Evolutionary conservation across 176 grass and related monocot species (phyloP), one percentile per base, ranked within the genome.

Genomic region (Elymus sibiricus): DNA sequence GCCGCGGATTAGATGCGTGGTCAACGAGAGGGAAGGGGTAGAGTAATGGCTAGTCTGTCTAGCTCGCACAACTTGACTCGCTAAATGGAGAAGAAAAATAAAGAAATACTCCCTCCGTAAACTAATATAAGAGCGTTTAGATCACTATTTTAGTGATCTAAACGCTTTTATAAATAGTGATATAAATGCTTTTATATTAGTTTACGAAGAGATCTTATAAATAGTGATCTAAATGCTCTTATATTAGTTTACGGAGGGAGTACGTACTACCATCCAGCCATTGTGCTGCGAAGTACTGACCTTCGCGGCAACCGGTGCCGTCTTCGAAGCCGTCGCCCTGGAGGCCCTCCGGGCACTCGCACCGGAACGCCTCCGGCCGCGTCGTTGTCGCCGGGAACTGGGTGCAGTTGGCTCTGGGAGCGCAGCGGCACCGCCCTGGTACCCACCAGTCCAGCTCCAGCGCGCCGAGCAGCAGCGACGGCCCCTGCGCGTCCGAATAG

Each of bases 401-500:
- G 2, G 25, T 86, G 89, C 92, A 93, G 32, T 3, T 72, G 26
- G 92, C 88, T 1, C 70, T 2, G 25, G 0, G 0, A 4, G 51
- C 62, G 63, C 92, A 93, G 7, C 79, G 12, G 68, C 92, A 93
- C 16, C 1, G 3, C 8, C 92, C 92, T 9, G 6, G 21, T 38
- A 90, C 7, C 92, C 92, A 93, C 92, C 92, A 93, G 55, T 47
- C 85, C 28, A 91, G 69, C 17, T 91, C 85, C 76, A 87, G 39
- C 69, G 9, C 13, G 37, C 3, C 28, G 5, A 91, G 81, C 81
- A 84, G 69, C 37, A 91, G 28, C 46, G 89, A 62, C 13, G 66
- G 81, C 11, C 56, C 56, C 67, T 49, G 9, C 5, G 22, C 25
- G 0, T 64, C 46, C 61, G 7, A 16, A 9, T 26, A 87, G 59